Evolutionary conservation across 176 grass and related monocot genomes (phyloP).

Genomic region (Tillandsia leiboldiana): DNA sequence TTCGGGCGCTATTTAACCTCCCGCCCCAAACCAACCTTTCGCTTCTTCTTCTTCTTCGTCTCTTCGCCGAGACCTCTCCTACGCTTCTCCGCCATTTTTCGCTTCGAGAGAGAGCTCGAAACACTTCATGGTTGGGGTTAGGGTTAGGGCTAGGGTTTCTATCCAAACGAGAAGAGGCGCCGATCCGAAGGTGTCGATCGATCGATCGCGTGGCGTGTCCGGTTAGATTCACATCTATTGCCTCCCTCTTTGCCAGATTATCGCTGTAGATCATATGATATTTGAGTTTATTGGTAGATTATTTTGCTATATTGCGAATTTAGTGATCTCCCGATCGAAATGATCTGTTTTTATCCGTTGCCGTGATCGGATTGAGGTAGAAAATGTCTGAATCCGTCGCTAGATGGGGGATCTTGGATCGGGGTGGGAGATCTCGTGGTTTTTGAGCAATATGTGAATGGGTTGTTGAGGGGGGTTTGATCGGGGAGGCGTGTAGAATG

Average conservation of each 20-base stretch:
- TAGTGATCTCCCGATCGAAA: background rate
- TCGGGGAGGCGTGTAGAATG: constrained; percentile 22
- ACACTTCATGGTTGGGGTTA: background rate
- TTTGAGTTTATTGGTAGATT: too few species aligned
- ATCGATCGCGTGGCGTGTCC: background rate
- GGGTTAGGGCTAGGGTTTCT: background rate
- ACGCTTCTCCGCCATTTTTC: background rate
- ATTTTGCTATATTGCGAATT: background rate
- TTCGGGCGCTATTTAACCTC: constrained; percentile 9
- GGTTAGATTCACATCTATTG: background rate
- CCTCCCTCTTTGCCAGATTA: background rate
- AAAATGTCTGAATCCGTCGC: background rate
- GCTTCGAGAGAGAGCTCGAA: background rate
- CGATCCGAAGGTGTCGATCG: background rate
- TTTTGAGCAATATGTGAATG: background rate
- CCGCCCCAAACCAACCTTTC: background rate
- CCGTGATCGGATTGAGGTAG: background rate
- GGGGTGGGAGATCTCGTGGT: background rate
- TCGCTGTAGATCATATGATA: background rate
- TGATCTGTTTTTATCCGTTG: background rate
- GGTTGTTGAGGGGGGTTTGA: constrained; percentile 1
- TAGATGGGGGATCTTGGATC: background rate
- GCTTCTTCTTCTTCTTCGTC: background rate
- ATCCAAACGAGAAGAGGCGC: background rate
- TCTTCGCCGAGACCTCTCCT: background rate